Conservation (phyloP, 257 asterid species). For the Solanum sejunctum region DNA sequence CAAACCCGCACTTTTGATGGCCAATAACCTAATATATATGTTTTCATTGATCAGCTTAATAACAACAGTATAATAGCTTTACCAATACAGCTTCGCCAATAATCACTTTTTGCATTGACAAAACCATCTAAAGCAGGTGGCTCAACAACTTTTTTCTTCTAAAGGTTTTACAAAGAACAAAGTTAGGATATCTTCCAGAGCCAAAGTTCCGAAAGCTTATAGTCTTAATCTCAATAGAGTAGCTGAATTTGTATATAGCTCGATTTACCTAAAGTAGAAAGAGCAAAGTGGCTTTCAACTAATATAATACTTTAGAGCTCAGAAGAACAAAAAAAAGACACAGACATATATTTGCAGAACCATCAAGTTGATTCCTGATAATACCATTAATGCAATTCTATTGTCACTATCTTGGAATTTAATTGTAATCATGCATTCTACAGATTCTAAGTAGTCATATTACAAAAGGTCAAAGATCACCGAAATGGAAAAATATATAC, state of each 20-base stretch:
- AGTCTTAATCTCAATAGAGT: neutral
- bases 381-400: neutral
- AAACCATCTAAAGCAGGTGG: neutral
- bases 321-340: neutral
- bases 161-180: neutral
- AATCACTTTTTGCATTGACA: neutral
- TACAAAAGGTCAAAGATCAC: neutral
- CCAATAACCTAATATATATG: slow-evolving; percentile 65
- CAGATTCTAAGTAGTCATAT: neutral
- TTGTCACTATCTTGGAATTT: neutral
- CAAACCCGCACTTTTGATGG: slow-evolving; percentile 73
- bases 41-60: neutral
- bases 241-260: neutral
- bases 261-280: neutral
- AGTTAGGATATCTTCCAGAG: neutral
- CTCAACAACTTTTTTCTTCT: neutral
- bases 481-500: neutral
- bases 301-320: neutral
- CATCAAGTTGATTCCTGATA: neutral
- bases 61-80: neutral
- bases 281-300: neutral
- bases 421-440: neutral
- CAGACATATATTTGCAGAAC: neutral
- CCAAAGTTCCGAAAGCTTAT: neutral
- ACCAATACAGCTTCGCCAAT: neutral